These are phyloP conservation scores for Coemansia umbellata DNA, from an alignment of 192 early-diverging fungal genomes.

Conservation along the genomic window DNA sequence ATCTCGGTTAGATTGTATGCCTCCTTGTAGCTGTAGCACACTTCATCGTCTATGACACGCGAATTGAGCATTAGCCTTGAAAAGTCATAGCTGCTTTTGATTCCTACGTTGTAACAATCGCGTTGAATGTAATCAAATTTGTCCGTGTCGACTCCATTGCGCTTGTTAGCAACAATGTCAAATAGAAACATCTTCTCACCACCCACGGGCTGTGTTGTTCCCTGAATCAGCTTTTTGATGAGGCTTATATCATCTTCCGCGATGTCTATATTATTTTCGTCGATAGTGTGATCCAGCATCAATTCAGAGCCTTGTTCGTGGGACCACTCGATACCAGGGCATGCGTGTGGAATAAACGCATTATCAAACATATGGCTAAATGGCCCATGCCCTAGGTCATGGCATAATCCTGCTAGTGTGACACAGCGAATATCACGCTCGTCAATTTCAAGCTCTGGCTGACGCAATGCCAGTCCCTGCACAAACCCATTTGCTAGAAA, in stretches of 20 bases:
- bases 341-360: slow-evolving; percentile 68
- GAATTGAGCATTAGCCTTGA: slow-evolving; percentile 72
- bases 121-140: slow-evolving; percentile 81
- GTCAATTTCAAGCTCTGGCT: slow-evolving; percentile 76
- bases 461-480: slow-evolving; percentile 61
- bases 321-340: slow-evolving; percentile 57
- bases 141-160: slow-evolving; percentile 92
- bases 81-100: slow-evolving; percentile 56
- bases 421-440: slow-evolving; percentile 81
- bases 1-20: slow-evolving; percentile 83
- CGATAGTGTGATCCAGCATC: slow-evolving; percentile 80
- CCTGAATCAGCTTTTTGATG: slow-evolving; percentile 73
- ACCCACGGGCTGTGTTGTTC: slow-evolving; percentile 30
- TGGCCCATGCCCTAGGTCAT: slow-evolving; percentile 96
- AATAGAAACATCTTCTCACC: slow-evolving; percentile 72
- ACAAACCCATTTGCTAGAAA: slow-evolving; percentile 76
- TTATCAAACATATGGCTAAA: slow-evolving; percentile 96
- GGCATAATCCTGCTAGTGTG: slow-evolving; percentile 85
- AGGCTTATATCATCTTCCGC: slow-evolving; percentile 56
- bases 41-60: slow-evolving; percentile 84
- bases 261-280: slow-evolving; percentile 68
- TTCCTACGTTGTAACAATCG: slow-evolving; percentile 71
- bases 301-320: slow-evolving; percentile 79
- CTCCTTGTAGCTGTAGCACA: slow-evolving; percentile 89
- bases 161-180: slow-evolving; percentile 96